These are phyloP conservation scores for Dryas alaskensis DNA, from an alignment of 306 rosid genomes.

Conservation along the genomic window DNA sequence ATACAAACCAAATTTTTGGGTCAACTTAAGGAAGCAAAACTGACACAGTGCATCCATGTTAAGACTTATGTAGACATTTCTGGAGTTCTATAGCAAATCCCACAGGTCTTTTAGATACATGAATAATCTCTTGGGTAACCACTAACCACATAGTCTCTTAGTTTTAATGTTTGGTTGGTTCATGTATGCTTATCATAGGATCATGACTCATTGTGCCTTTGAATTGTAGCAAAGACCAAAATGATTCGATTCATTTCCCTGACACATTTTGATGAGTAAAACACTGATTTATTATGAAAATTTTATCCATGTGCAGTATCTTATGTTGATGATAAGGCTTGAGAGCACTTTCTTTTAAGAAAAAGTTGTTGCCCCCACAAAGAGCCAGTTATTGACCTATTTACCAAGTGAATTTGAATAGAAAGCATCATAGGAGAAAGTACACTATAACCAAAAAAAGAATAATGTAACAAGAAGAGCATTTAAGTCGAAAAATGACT, in stretches of 20 bases:
- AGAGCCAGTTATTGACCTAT: not conserved
- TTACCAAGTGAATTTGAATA: not conserved
- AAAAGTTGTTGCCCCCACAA: not conserved
- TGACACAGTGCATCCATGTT: not conserved
- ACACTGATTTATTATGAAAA: not conserved
- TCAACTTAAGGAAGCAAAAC: not conserved
- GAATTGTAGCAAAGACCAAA: not conserved
- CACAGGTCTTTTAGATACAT: too few species aligned
- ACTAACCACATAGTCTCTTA: too few species aligned
- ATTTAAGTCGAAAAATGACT: too few species aligned
- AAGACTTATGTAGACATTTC: not conserved
- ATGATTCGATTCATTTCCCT: too few species aligned
- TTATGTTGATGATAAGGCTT: not conserved
- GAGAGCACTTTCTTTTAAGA: not conserved
- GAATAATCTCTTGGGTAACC: too few species aligned
- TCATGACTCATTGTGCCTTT: not conserved
- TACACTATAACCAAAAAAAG: not conserved
- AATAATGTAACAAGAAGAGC: too few species aligned
- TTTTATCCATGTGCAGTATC: not conserved
- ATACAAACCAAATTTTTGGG: too few species aligned
- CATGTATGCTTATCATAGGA: too few species aligned
- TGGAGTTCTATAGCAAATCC: too few species aligned
- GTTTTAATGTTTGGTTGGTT: too few species aligned
- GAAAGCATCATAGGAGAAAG: not conserved
- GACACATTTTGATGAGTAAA: not conserved